These are phyloP conservation scores for Trichosporon faecale DNA, from an alignment of 1,284 basidiomycete species.

Conservation along the genomic window DNA sequence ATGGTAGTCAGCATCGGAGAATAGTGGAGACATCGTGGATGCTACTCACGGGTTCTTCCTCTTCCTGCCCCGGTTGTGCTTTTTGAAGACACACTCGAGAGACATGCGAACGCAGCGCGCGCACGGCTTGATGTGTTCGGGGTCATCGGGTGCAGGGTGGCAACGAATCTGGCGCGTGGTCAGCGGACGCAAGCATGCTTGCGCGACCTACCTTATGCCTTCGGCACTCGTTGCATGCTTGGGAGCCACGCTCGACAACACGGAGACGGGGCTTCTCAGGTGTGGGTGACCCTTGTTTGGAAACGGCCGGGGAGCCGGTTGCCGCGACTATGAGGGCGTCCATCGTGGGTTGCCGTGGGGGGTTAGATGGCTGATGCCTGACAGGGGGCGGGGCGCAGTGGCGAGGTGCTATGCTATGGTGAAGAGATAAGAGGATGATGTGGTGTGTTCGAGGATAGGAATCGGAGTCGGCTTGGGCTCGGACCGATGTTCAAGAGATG, in stretches of 20 bases:
- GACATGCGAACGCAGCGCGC: conserved; percentile 35
- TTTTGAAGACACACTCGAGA: conserved; percentile 36
- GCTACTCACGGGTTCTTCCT: conserved; percentile 33
- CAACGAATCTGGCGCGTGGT: conserved; percentile 33
- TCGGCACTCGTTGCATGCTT: conserved; percentile 39
- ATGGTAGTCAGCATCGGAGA: not conserved
- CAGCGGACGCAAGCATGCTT: not conserved
- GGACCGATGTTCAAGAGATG: not conserved
- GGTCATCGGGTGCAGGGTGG: conserved; percentile 36
- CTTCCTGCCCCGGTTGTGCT: conserved; percentile 39
- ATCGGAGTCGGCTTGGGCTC: not conserved
- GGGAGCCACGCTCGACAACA: conserved; percentile 34
- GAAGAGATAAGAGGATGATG: not conserved
- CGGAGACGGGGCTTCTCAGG: conserved; percentile 29
- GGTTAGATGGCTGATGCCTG: not conserved
- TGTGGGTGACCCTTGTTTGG: conserved; percentile 20
- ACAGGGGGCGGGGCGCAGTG: not conserved
- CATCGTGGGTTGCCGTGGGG: conserved; percentile 11
- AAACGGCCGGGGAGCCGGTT: conserved; percentile 18
- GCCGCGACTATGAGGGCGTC: conserved; percentile 17
- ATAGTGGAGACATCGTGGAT: not conserved
- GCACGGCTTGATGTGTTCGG: conserved; percentile 34
- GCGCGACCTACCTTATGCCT: conserved; percentile 31
- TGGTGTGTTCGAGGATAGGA: not conserved
- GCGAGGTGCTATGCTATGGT: not conserved